These are phyloP conservation scores for Zanthoxylum bungeanum DNA, from an alignment of 345 rosid genomes.

Conservation along the genomic window DNA sequence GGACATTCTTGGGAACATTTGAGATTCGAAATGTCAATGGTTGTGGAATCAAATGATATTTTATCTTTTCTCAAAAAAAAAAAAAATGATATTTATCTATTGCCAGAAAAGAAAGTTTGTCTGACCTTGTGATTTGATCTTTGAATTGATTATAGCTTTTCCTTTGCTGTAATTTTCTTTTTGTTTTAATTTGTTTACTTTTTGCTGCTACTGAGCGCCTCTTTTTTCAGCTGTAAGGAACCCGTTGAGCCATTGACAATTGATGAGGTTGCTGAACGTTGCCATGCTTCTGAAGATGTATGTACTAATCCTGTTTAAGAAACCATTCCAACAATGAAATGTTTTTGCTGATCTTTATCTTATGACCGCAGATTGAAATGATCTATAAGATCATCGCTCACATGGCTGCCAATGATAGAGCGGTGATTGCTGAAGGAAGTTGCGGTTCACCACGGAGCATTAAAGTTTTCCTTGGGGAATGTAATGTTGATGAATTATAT, in stretches of 20 bases:
- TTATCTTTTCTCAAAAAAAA: too few species aligned
- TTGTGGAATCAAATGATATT: too few species aligned
- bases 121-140: not conserved
- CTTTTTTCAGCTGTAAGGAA: slow-evolving; percentile 69
- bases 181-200: not conserved
- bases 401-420: slow-evolving; percentile 95
- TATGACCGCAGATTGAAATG: slow-evolving; percentile 82
- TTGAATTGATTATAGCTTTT: not conserved
- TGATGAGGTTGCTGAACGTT: slow-evolving; percentile 83
- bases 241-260: slow-evolving; percentile 88
- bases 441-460: slow-evolving; percentile 93
- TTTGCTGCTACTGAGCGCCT: not conserved
- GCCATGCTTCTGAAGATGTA: slow-evolving; percentile 88
- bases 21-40: not conserved
- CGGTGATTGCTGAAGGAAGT: slow-evolving; percentile 82
- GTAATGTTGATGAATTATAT: slow-evolving; percentile 69
- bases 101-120: not conserved
- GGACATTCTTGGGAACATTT: not conserved
- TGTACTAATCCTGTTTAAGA: slow-evolving; percentile 3
- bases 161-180: not conserved
- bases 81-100: not conserved
- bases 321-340: slow-evolving; percentile 5
- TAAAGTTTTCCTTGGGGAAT: slow-evolving; percentile 82
- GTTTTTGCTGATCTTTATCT: slow-evolving; percentile 16
- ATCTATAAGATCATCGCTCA: slow-evolving; percentile 91